Conservation (phyloP, 1,284 basidiomycete species). For the Wolfiporia cocos region DNA sequence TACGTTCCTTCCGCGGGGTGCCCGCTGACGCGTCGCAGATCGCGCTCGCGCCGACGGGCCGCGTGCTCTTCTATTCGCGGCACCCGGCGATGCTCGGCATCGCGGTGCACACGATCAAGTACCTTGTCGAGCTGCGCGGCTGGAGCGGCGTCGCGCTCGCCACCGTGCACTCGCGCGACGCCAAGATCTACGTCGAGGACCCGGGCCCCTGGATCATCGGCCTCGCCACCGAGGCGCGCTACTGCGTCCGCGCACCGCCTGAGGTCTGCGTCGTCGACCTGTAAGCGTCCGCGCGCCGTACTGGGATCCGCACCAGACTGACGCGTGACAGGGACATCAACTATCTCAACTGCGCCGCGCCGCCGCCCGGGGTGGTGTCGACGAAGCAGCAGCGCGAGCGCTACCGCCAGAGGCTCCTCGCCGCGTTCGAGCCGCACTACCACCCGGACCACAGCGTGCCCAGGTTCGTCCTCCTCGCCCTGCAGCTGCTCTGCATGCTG, state of each 20-base stretch:
- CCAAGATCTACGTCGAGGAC: conserved; percentile 85
- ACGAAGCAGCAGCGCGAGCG: conserved; percentile 80
- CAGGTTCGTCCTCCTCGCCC: conserved; percentile 52
- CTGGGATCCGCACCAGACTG: too few relatives aligned
- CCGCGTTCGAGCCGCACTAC: conserved; percentile 79
- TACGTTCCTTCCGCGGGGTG: neutral
- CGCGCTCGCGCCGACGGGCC: conserved; percentile 89
- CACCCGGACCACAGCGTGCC: conserved; percentile 80
- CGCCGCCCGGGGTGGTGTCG: conserved; percentile 78
- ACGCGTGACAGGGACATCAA: conserved; percentile 76
- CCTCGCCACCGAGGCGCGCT: conserved; percentile 80
- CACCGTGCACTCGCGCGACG: conserved; percentile 85
- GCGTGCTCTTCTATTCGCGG: conserved; percentile 85
- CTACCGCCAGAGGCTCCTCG: conserved; percentile 69
- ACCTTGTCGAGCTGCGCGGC: conserved; percentile 89
- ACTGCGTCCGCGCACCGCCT: conserved; percentile 65
- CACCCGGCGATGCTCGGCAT: conserved; percentile 90
- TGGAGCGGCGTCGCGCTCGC: conserved; percentile 89
- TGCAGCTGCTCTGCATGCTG: neutral
- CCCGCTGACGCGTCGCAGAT: conserved; percentile 45
- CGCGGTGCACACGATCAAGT: conserved; percentile 86
- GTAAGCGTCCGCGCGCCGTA: conserved; percentile 55
- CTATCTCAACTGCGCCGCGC: conserved; percentile 75
- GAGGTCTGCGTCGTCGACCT: conserved; percentile 91
- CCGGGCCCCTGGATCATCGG: conserved; percentile 93